Evolutionary conservation across 345 rosid species (phyloP), one percentile per base, ranked within the genome.

Genomic region (Laguncularia racemosa): DNA sequence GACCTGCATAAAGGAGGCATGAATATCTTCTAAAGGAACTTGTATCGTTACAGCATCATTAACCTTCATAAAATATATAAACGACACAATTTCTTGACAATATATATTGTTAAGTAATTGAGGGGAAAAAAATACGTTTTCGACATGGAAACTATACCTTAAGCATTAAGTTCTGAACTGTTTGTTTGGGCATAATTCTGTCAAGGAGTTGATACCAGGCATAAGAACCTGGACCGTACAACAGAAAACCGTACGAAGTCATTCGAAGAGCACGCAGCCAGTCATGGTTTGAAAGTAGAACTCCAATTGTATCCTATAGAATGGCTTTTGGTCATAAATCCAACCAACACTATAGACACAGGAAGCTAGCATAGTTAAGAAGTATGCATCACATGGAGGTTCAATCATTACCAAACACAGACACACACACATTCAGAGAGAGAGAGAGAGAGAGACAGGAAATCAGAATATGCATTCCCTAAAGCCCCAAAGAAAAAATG

Each of bases 171-270:
- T 89, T 92, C 48, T 69, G 46, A 0, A 77, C 81, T 6, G 87
- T 78, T 70, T 73, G 87, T 65, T 75, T 70, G n/a, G 98, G 95
- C 72, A 92, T 72, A 73, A 68, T 66, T 64, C 49, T 72, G 59
- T 92, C 98, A 65, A 89, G 98, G 65, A 21, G 78, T 50, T 70
- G 88, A 61, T 92, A 89, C 96, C 98, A 89, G 1, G 79, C 84
- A 75, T 78, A 83, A 48, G 95, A 89, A 75, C 96, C 95, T 48
- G 98, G 98, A 0, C 96, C 98, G 56, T 89, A 92, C 15, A 89
- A 60, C 21, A 92, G 77, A 74, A 89, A 89, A 44, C 98, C 98
- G 61, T 92, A 92, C 47, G 96, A 81, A 66, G 84, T 63, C 96
- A 92, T 92, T 70, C 96, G 71, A 68, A 89, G 64, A 46, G 98